phyloP scores from a whole-genome alignment of 2,329 filamentous ascomycete genomes.

The Zelopaecilomyces penicillatus region DNA sequence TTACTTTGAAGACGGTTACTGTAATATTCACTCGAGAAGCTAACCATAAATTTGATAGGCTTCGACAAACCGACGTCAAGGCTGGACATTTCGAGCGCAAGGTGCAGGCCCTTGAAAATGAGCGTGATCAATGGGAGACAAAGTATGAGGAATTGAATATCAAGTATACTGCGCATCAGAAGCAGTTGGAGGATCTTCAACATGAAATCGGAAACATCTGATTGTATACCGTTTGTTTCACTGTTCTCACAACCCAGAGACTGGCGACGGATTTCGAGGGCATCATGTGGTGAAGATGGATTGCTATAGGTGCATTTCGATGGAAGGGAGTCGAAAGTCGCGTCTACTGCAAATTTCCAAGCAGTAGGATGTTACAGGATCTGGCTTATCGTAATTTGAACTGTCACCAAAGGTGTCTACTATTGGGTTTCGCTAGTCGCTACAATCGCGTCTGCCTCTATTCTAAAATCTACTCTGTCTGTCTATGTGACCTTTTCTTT shows the following conservation, averaged over 20 bases:
- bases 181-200: constrained; percentile 87
- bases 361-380: constrained; percentile 19
- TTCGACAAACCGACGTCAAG: constrained; percentile 98
- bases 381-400: constrained; percentile 21
- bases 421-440: constrained; percentile 6
- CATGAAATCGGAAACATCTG: constrained; percentile 89
- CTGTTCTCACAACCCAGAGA: not conserved
- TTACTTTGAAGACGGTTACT: no score
- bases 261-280: not conserved
- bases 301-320: constrained; percentile 13
- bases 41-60: constrained; percentile 45
- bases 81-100: constrained; percentile 99
- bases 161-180: constrained; percentile 77
- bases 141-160: constrained; percentile 98
- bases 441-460: constrained; percentile 3
- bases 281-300: not conserved
- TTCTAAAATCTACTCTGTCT: constrained; percentile 4
- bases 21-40: not conserved
- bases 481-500: constrained; percentile 40
- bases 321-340: constrained; percentile 16
- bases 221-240: constrained; percentile 22
- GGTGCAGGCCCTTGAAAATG: constrained; percentile 88
- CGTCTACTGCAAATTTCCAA: constrained; percentile 19
- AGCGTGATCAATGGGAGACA: constrained; percentile 88
- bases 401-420: constrained; percentile 25